These are phyloP conservation scores for Leishmania guyanensis DNA, from an alignment of 208 protist genomes.

Conservation along the genomic window DNA sequence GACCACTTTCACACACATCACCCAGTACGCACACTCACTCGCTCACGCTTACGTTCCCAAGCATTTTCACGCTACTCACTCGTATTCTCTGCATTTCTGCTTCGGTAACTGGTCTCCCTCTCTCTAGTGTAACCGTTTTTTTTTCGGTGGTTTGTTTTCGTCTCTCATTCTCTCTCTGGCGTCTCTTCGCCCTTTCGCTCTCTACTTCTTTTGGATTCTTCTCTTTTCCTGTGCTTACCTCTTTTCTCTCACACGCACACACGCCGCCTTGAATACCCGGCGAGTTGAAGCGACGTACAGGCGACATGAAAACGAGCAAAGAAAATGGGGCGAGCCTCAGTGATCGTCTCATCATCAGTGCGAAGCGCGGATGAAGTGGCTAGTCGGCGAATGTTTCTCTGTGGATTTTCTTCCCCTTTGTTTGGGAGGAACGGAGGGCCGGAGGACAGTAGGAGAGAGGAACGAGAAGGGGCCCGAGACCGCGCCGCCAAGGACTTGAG, in stretches of 20 bases:
- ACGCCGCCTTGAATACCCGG: not conserved
- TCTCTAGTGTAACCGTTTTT: not conserved
- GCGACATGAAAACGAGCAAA: not conserved
- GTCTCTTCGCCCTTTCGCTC: not conserved
- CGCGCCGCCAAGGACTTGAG: not conserved
- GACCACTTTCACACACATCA: not conserved
- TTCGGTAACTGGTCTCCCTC: not conserved
- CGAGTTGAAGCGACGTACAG: not conserved
- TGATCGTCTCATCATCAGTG: not conserved
- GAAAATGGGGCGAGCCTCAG: not conserved
- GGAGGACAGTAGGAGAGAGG: not conserved
- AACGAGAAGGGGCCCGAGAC: not conserved
- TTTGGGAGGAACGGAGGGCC: not conserved
- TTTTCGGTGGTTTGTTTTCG: not conserved
- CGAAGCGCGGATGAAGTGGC: not conserved
- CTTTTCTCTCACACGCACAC: not conserved
- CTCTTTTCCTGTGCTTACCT: not conserved
- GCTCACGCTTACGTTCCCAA: not conserved
- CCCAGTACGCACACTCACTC: not conserved
- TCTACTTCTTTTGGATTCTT: not conserved
- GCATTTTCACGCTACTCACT: not conserved
- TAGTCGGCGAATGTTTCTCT: not conserved
- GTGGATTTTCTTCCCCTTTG: not conserved
- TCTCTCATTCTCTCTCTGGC: not conserved
- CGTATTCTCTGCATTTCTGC: not conserved